Base-by-base conservation (phyloP, 805 yeast genomes). In the Wickerhamomyces bisporus region DNA sequence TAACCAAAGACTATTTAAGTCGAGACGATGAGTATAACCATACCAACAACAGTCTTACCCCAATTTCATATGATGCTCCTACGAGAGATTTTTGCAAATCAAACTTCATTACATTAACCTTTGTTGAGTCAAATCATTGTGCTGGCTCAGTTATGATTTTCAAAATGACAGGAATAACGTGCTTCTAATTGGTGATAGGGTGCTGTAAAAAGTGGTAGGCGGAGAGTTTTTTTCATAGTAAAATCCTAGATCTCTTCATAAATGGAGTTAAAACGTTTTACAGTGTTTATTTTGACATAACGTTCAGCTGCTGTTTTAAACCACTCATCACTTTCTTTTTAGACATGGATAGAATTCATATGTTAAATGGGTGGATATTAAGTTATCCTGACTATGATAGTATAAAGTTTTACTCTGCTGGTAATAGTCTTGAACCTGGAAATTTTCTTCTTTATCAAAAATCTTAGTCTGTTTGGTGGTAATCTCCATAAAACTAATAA, bases 141-240 rank as follows among this genome's bases (percentile, higher is more conserved):
- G 75, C 80, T 11, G 84, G 83, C 4, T 65, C 80, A 4, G 62
- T 66, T 3, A 73, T 77, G 78, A 70, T 73, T 40, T 61, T 78
- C 72, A 71, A 41, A 55, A 55, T 13, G 30, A 36, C 1, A 28
- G 35, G 12, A 40, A 41, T 9, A 52, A 74, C 0, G 68, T 77
- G 1, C 58, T 78, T 8, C 60, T 66, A 23, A 77, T 83, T 0
- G 84, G 83, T 2, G 84, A 78, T 48, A 39, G 75, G n/a, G 9
- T 57, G 81, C 20, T 79, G 79, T 6, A 83, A 78, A 49, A 32
- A 43, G 2, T 72, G 77, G 75, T 75, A 77, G 70, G 52, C 66
- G 1, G 59, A 66, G 14, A 39, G 59, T 11, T 48, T 70, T n/a
- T 42, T 44, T 1, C 61, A 58, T 21, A 66, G 68, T 35, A 70